Conservation (phyloP, 2,329 filamentous ascomycete species). For the Aschersonia sp. region DNA sequence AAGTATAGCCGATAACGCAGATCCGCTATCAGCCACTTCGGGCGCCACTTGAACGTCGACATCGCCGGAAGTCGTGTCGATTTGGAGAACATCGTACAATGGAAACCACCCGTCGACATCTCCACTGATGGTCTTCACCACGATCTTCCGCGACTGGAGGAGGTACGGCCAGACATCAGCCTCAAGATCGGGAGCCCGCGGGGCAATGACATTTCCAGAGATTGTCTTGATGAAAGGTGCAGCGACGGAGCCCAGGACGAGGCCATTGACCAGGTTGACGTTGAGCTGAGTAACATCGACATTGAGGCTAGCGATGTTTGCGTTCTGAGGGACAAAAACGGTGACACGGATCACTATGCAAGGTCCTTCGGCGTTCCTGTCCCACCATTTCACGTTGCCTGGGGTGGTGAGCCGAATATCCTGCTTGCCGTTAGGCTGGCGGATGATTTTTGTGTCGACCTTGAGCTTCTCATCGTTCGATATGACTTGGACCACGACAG, state of each 20-base stretch:
- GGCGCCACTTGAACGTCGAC: constrained; percentile 26
- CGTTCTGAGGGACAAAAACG: constrained; percentile 27
- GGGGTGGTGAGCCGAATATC: constrained; percentile 25
- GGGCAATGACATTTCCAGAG: constrained; percentile 19
- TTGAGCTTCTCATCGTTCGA: constrained; percentile 28
- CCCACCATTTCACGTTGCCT: constrained; percentile 16
- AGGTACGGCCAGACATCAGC: constrained; percentile 19
- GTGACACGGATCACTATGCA: constrained; percentile 35
- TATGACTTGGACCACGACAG: constrained; percentile 27
- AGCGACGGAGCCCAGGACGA: constrained; percentile 19
- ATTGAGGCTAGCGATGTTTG: constrained; percentile 20
- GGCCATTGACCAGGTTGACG: constrained; percentile 23
- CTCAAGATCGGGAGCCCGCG: constrained; percentile 12
- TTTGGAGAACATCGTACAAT: constrained; percentile 30
- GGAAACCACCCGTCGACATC: constrained; percentile 33
- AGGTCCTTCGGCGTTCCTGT: constrained; percentile 12
- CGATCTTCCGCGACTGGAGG: constrained; percentile 27
- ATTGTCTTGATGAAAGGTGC: constrained; percentile 19
- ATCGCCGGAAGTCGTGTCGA: constrained; percentile 29
- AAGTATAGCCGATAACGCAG: constrained; percentile 24
- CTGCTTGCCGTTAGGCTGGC: constrained; percentile 16
- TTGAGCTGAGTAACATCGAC: constrained; percentile 24
- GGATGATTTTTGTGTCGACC: constrained; percentile 18
- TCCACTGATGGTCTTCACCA: constrained; percentile 27
- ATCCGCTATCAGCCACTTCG: constrained; percentile 18